Evolutionary conservation across 2,329 filamentous ascomycete genomes (phyloP).

Genomic region (Monosporascus sp.): DNA sequence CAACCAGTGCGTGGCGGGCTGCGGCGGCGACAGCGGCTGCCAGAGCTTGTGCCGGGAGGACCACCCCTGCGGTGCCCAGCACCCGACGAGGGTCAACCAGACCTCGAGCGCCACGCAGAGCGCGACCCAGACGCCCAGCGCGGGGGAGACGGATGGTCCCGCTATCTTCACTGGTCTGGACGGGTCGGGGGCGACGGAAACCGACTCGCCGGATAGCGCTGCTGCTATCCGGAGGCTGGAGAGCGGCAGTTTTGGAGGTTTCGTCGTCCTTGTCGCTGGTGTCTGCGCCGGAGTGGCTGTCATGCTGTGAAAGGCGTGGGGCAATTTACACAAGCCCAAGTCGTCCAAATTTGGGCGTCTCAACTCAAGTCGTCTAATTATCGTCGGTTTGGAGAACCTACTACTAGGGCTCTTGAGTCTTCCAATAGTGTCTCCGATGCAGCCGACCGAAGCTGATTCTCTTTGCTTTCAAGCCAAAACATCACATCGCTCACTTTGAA

Average conservation of each 20-base stretch:
- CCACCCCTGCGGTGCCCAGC: conserved; percentile 66
- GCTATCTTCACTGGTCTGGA: conserved; percentile 31
- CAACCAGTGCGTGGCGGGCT: conserved; percentile 59
- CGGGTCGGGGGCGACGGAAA: conserved; percentile 11
- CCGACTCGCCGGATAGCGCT: conserved; percentile 7
- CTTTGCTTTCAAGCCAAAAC: not conserved
- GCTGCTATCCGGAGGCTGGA: conserved; percentile 12
- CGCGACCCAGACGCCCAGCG: conserved; percentile 33
- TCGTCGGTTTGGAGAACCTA: not conserved
- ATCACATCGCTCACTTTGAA: not conserved
- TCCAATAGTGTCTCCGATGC: conserved; percentile 6
- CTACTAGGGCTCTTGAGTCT: not conserved
- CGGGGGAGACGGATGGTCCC: conserved; percentile 26
- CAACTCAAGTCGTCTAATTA: not conserved
- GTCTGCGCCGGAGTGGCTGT: conserved; percentile 34
- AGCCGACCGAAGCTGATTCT: not conserved
- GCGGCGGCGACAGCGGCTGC: conserved; percentile 53
- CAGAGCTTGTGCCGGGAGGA: conserved; percentile 55
- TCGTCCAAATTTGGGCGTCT: not conserved
- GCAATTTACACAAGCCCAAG: not conserved
- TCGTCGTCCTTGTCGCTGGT: conserved; percentile 31
- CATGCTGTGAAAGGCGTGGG: conserved; percentile 23
- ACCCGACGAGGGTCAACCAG: conserved; percentile 55
- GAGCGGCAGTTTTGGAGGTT: conserved; percentile 31
- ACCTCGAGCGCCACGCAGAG: conserved; percentile 37